Percentiles rank a stretch among this genome's conserved stretches.
phyloP scores from a whole-genome alignment of 192 early-diverging fungal genomes.

The Chytriomyces confervae region DNA sequence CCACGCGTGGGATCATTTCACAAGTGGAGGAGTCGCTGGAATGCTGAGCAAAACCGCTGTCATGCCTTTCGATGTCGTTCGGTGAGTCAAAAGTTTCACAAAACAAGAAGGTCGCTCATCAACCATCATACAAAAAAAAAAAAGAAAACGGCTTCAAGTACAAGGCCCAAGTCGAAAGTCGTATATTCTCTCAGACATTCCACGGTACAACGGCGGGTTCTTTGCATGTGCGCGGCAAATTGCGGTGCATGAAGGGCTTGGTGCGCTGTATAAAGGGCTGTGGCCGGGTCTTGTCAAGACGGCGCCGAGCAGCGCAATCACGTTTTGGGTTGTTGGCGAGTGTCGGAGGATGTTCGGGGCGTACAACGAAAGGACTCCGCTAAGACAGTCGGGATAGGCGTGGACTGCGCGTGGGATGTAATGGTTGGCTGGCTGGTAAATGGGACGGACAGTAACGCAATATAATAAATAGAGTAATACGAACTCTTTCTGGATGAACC shows the following conservation, averaged over 20 bases:
- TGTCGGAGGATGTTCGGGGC: constrained; percentile 5
- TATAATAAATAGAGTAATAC: no score
- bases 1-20: constrained; percentile 62
- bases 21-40: constrained; percentile 82
- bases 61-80: constrained; percentile 90
- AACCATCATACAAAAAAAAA: no score
- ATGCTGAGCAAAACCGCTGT: constrained; percentile 82
- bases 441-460: no score
- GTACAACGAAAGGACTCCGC: no score
- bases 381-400: neutral
- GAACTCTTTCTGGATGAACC: no score
- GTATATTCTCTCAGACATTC: constrained; percentile 69
- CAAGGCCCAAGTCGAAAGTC: constrained; percentile 73
- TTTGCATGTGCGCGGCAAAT: constrained; percentile 68
- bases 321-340: constrained; percentile 76
- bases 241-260: constrained; percentile 74
- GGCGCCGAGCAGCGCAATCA: constrained; percentile 81
- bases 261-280: constrained; percentile 87
- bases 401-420: neutral
- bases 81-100: constrained; percentile 20
- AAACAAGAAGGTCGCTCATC: neutral
- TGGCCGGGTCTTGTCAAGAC: constrained; percentile 86
- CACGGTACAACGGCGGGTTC: constrained; percentile 66
- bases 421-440: no score
- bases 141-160: constrained; percentile 62